phyloP scores from a whole-genome alignment of 2,329 filamentous ascomycete genomes.

The Amphichorda felina region DNA sequence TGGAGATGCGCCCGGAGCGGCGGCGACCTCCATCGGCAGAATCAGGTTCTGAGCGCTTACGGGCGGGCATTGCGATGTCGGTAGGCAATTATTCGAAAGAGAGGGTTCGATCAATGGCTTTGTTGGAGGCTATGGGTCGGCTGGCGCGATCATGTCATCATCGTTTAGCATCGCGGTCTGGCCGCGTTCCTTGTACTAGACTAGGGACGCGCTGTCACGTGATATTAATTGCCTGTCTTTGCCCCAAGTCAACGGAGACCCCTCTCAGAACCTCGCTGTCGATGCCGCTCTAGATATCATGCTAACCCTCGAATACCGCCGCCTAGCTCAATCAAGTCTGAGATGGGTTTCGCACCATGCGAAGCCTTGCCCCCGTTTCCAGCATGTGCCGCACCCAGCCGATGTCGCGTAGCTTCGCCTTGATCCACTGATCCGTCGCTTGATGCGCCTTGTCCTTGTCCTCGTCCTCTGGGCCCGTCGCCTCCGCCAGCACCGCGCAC shows the following conservation, averaged over 20 bases:
- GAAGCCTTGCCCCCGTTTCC: not conserved
- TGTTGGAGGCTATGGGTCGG: no score
- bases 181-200: not conserved
- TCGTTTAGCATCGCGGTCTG: not conserved
- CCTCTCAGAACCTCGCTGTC: no score
- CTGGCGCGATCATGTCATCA: not conserved
- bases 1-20: slow-evolving; percentile 34
- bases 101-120: no score
- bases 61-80: slow-evolving; percentile 21
- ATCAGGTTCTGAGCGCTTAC: slow-evolving; percentile 23
- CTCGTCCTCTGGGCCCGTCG: not conserved
- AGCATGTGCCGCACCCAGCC: not conserved
- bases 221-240: not conserved
- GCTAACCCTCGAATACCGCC: not conserved
- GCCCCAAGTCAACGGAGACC: no score
- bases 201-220: slow-evolving; percentile 3
- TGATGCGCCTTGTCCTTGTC: not conserved
- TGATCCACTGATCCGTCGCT: not conserved
- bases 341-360: no score
- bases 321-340: no score
- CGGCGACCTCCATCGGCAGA: slow-evolving; percentile 21
- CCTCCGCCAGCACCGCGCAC: slow-evolving; percentile 13
- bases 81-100: not conserved
- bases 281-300: no score
- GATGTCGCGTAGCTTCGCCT: not conserved